Conservation (phyloP, 192 early-diverging fungal genomes). For the Gamsiella multidivaricata region DNA sequence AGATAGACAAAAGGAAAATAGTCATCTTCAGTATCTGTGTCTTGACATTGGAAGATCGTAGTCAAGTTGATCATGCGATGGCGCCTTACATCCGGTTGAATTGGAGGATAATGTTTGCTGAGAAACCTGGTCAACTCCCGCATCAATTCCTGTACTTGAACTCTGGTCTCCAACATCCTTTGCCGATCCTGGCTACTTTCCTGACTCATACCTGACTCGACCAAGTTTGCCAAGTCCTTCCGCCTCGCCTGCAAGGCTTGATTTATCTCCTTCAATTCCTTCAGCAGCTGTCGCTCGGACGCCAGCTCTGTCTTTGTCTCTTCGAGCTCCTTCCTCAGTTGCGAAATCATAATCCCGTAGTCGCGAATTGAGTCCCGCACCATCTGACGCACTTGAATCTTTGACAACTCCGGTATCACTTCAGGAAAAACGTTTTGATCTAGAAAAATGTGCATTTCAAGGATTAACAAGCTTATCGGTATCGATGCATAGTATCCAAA, state of each 20-base stretch:
- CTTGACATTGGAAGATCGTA: background rate
- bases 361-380: constrained; percentile 27
- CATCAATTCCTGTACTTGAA: constrained; percentile 32
- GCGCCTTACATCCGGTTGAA: constrained; percentile 31
- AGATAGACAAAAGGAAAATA: background rate
- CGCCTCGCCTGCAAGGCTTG: constrained; percentile 44
- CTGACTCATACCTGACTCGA: constrained; percentile 24
- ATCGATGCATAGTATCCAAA: too few relatives aligned
- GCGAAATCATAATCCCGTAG: constrained; percentile 19
- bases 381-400: constrained; percentile 18
- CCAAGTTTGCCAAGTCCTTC: constrained; percentile 5
- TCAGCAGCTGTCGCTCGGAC: constrained; percentile 19
- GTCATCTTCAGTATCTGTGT: too few relatives aligned
- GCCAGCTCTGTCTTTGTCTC: constrained; percentile 28
- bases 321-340: constrained; percentile 18
- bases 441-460: background rate
- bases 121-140: constrained; percentile 31
- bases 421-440: constrained; percentile 5
- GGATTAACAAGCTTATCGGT: background rate
- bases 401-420: constrained; percentile 20
- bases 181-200: constrained; percentile 22
- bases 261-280: constrained; percentile 37
- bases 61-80: background rate
- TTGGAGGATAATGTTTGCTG: constrained; percentile 21
- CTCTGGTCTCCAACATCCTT: constrained; percentile 14